Evolutionary conservation across 73 alveolate genomes (phyloP).

Genomic region (Paramecium primaurelia): DNA sequence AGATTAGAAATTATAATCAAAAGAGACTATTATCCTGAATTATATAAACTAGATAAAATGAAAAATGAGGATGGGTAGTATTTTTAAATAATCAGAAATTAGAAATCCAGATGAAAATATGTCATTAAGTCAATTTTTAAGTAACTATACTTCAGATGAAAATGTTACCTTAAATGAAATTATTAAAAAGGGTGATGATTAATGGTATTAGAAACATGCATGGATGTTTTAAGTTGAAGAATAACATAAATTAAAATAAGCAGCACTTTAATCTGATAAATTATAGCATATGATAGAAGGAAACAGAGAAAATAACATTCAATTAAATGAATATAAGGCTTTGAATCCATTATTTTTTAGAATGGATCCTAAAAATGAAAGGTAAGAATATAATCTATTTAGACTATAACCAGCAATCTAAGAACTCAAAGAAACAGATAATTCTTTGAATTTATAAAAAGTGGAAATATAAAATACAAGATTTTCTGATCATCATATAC

Average conservation of each 20-base stretch:
- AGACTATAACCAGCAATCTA: conserved; percentile 21
- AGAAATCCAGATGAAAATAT: neutral
- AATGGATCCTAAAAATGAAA: conserved; percentile 3
- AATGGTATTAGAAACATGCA: conserved; percentile 8
- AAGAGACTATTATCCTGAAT: conserved; percentile 14
- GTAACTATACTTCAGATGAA: conserved; percentile 28
- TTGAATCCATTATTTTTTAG: neutral
- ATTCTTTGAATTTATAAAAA: neutral
- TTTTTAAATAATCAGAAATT: neutral
- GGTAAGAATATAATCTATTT: neutral
- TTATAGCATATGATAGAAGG: conserved; percentile 22
- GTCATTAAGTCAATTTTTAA: neutral
- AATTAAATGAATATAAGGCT: conserved; percentile 12
- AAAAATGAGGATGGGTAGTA: neutral
- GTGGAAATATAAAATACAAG: neutral
- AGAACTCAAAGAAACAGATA: neutral
- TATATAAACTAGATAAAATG: neutral
- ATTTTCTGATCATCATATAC: conserved; percentile 24
- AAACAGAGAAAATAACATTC: neutral
- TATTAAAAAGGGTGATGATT: neutral
- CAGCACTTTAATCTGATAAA: conserved; percentile 15
- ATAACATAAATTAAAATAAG: neutral
- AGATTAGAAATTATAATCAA: neutral
- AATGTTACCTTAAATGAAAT: conserved; percentile 7
- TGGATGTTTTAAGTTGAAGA: conserved; percentile 44